Conservation (phyloP, 768 basidiomycete species). For the Floccularia luteovirens region DNA sequence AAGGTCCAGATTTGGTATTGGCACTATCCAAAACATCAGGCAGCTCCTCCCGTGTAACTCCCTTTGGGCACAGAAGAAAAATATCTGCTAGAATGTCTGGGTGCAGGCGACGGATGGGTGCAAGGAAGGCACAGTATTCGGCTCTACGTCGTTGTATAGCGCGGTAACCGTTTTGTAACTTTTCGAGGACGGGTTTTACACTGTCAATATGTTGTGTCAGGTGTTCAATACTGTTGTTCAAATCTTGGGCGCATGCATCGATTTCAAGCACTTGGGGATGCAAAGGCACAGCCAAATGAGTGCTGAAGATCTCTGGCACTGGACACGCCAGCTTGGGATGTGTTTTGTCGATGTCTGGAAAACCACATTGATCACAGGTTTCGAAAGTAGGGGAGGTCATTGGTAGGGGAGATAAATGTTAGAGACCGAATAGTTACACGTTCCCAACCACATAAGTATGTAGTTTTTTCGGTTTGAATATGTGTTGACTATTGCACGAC, state of each 20-base stretch:
- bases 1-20: constrained; percentile 7
- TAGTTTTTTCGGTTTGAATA: too few species aligned
- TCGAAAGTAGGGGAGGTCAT: too few species aligned
- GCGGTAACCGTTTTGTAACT: constrained; percentile 6
- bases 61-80: constrained; percentile 7
- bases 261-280: constrained; percentile 4
- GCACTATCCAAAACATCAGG: constrained; percentile 9
- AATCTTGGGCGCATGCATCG: neutral
- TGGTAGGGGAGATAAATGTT: too few species aligned
- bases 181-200: constrained; percentile 5
- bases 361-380: too few species aligned
- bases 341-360: too few species aligned
- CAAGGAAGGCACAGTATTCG: constrained; percentile 8
- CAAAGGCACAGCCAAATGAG: constrained; percentile 8
- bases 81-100: constrained; percentile 10
- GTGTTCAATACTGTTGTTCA: constrained; percentile 3
- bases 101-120: constrained; percentile 8
- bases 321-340: too few species aligned
- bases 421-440: too few species aligned
- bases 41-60: constrained; percentile 5
- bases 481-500: too few species aligned
- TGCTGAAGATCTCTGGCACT: constrained; percentile 6
- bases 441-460: too few species aligned
- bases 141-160: constrained; percentile 5
- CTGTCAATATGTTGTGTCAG: constrained; percentile 7